Percentiles rank a stretch among this genome's conserved stretches.
These are phyloP conservation scores for Alternaria tenuissima DNA, from an alignment of 2,329 filamentous ascomycete species.

Conservation along the genomic window DNA sequence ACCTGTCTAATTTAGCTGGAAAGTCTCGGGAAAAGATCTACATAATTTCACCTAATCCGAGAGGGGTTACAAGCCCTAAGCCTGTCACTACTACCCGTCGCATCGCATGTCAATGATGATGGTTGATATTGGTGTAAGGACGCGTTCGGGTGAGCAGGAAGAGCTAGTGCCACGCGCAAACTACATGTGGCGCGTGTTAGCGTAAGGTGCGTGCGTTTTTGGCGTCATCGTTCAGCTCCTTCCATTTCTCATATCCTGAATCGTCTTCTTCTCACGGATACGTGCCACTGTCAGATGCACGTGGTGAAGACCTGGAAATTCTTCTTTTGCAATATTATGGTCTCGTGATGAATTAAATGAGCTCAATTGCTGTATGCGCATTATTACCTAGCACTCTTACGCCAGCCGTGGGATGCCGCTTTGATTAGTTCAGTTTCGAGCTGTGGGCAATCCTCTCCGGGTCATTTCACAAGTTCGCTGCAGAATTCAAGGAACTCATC, in stretches of 20 bases:
- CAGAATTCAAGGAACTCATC: not conserved
- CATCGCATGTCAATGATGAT: conserved; percentile 54
- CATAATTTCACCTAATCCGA: conserved; percentile 70
- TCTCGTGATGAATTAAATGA: too few relatives aligned
- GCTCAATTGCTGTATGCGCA: too few relatives aligned
- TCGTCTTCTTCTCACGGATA: not conserved
- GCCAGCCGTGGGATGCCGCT: too few relatives aligned
- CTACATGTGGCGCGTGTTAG: conserved; percentile 24
- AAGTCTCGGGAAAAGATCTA: not conserved
- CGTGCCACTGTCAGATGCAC: too few relatives aligned
- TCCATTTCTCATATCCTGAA: not conserved
- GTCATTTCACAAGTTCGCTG: not conserved
- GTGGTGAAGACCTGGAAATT: too few relatives aligned
- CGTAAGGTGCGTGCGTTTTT: not conserved
- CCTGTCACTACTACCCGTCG: conserved; percentile 61
- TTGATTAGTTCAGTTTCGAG: rapidly evolving
- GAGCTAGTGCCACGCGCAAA: conserved; percentile 13
- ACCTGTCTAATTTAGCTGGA: conserved; percentile 55
- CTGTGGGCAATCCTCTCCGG: not conserved
- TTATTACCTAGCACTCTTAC: too few relatives aligned
- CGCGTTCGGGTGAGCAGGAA: not conserved
- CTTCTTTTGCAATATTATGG: too few relatives aligned
- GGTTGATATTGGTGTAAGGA: conserved; percentile 20
- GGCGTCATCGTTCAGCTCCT: not conserved
- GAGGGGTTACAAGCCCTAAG: conserved; percentile 65